These are phyloP conservation scores for Cnidoscolus chayamansa DNA, from an alignment of 441 rosid species.

Conservation along the genomic window DNA sequence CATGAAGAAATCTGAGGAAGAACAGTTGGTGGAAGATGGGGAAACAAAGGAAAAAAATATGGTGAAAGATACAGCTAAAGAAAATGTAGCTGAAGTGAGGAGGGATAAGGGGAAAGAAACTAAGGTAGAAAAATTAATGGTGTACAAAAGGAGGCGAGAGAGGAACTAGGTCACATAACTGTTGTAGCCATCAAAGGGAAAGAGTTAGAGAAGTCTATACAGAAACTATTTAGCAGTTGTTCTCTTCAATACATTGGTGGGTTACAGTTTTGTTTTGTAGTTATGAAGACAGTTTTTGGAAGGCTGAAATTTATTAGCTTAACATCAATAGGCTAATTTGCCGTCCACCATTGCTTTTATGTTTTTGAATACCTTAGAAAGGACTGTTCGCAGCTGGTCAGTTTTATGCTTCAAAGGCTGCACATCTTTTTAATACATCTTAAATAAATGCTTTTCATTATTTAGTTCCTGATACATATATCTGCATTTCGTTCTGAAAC, in stretches of 20 bases:
- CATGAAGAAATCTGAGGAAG: conserved; percentile 16
- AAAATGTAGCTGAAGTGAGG: conserved; percentile 10
- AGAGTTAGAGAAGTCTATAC: conserved; percentile 1
- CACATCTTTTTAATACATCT: conserved; percentile 5
- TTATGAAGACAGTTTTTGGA: conserved; percentile 7
- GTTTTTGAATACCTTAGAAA: not conserved
- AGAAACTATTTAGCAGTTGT: conserved; percentile 16
- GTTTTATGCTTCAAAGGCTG: conserved; percentile 5
- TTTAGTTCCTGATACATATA: conserved; percentile 3
- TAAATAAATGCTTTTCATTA: conserved; percentile 5
- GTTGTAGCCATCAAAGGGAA: not conserved
- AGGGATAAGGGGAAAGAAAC: conserved; percentile 22
- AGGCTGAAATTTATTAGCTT: conserved; percentile 13
- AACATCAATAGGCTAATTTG: conserved; percentile 5
- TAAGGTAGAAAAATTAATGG: conserved; percentile 22
- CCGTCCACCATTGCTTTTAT: conserved; percentile 12
- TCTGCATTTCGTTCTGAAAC: too few relatives aligned
- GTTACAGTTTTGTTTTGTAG: conserved; percentile 11
- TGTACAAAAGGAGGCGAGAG: conserved; percentile 34
- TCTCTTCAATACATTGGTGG: conserved; percentile 5
- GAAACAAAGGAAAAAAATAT: conserved; percentile 16
- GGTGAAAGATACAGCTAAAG: conserved; percentile 10
- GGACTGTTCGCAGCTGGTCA: not conserved
- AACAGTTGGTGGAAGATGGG: conserved; percentile 23
- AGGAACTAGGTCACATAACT: conserved; percentile 8